Evolutionary conservation across 805 yeast genomes (phyloP).

Genomic region (Pichia pseudocactophila): DNA sequence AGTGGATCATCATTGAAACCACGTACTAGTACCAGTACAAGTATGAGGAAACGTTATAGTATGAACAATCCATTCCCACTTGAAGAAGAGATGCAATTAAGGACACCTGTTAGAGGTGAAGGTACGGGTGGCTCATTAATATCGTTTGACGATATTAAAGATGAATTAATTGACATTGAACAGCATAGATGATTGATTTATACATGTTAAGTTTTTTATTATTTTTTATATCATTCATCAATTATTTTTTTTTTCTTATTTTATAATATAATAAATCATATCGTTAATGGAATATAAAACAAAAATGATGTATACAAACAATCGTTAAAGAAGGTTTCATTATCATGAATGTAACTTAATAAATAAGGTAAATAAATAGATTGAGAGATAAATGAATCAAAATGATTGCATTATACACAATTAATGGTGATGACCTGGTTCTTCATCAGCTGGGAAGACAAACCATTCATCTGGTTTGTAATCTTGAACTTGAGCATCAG

Average conservation of each 20-base stretch:
- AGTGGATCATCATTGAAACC: neutral
- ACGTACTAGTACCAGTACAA: neutral
- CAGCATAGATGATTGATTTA: neutral
- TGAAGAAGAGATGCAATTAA: neutral
- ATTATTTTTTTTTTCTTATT: no score
- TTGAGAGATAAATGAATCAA: neutral
- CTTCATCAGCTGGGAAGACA: constrained; percentile 65
- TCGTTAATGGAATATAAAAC: neutral
- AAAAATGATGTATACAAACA: neutral
- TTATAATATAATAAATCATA: no score
- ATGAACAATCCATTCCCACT: constrained; percentile 23
- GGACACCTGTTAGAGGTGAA: neutral
- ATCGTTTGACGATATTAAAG: constrained; percentile 10
- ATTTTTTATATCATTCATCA: no score
- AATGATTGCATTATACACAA: neutral
- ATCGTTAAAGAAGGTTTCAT: neutral
- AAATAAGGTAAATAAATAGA: neutral
- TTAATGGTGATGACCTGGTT: constrained; percentile 25
- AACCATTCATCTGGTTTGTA: constrained; percentile 64
- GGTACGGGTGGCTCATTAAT: constrained; percentile 4
- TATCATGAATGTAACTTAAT: neutral
- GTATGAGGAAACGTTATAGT: constrained; percentile 14
- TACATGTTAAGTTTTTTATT: neutral
- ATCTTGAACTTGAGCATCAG: constrained; percentile 37
- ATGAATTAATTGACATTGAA: constrained; percentile 3